Evolutionary conservation across 2,329 filamentous ascomycete genomes (phyloP).

Genomic region (Apiospora hydei): DNA sequence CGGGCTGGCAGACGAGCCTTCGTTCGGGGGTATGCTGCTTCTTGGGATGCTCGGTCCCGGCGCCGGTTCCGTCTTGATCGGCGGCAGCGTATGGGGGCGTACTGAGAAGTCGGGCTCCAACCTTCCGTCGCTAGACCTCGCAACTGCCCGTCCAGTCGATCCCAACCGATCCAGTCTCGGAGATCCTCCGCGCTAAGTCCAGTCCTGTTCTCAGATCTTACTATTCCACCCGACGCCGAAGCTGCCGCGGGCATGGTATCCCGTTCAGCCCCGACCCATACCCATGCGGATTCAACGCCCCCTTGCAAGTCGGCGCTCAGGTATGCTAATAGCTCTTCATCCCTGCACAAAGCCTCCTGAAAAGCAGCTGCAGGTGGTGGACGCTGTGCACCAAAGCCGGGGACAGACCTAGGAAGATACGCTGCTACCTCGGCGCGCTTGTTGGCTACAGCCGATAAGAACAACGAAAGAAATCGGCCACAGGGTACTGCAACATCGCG

Average conservation of each 20-base stretch:
- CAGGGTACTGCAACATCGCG: conserved; percentile 79
- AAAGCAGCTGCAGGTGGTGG: conserved; percentile 34
- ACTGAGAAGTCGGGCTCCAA: conserved; percentile 37
- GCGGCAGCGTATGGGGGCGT: conserved; percentile 40
- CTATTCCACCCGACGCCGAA: conserved; percentile 47
- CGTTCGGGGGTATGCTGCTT: conserved; percentile 30
- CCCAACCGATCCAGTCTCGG: conserved; percentile 83
- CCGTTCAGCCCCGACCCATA: conserved; percentile 73
- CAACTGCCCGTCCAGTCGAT: conserved; percentile 70
- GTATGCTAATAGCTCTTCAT: conserved; percentile 90
- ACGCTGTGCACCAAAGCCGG: conserved; percentile 35
- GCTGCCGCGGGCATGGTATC: conserved; percentile 43
- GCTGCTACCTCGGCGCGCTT: conserved; percentile 57
- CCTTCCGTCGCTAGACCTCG: conserved; percentile 53
- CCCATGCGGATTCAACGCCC: conserved; percentile 79
- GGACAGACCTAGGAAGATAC: conserved; percentile 38
- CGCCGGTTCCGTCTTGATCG: conserved; percentile 43
- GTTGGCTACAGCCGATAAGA: conserved; percentile 70
- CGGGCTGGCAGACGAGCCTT: conserved; percentile 38
- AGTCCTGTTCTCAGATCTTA: conserved; percentile 56
- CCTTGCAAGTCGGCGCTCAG: conserved; percentile 87
- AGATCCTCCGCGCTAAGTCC: conserved; percentile 63
- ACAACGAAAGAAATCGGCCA: conserved; percentile 83
- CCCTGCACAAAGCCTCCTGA: conserved; percentile 56
- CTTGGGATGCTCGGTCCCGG: conserved; percentile 33